Evolutionary conservation across 2,329 filamentous ascomycete species (phyloP).

Genomic region (Ophiocordyceps camponoti-floridani): DNA sequence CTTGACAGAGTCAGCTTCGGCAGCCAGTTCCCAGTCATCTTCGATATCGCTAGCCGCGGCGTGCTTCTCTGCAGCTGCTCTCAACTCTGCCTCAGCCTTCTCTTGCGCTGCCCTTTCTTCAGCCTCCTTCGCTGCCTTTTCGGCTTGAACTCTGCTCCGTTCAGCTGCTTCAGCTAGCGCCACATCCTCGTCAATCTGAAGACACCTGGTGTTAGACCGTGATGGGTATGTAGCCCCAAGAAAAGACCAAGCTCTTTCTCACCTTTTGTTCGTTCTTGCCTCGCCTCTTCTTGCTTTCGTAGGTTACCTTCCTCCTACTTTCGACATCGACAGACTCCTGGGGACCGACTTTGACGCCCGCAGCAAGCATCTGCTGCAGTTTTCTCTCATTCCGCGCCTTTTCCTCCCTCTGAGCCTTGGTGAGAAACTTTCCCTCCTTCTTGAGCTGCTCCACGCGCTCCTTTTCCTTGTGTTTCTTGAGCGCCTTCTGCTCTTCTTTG

Average conservation of each 20-base stretch:
- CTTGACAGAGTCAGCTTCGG: constrained; percentile 59
- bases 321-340: constrained; percentile 32
- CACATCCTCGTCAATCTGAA: constrained; percentile 56
- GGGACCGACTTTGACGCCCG: constrained; percentile 55
- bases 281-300: constrained; percentile 56
- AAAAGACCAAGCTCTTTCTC: constrained; percentile 2
- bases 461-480: constrained; percentile 76
- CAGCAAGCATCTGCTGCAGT: constrained; percentile 69
- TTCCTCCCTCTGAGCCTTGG: constrained; percentile 71
- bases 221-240: background rate
- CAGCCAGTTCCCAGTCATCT: constrained; percentile 80
- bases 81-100: constrained; percentile 37
- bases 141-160: constrained; percentile 49
- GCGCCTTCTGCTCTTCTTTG: constrained; percentile 53
- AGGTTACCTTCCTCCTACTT: constrained; percentile 60
- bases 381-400: constrained; percentile 65
- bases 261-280: constrained; percentile 38
- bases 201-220: constrained; percentile 3
- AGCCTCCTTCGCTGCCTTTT: constrained; percentile 44
- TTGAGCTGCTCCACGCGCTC: constrained; percentile 75
- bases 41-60: constrained; percentile 43
- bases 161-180: constrained; percentile 63
- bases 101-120: constrained; percentile 40
- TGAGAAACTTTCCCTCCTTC: constrained; percentile 73
- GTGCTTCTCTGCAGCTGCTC: constrained; percentile 34